These are phyloP conservation scores for Nasturtium officinale DNA, from an alignment of 345 rosid genomes.

Conservation along the genomic window DNA sequence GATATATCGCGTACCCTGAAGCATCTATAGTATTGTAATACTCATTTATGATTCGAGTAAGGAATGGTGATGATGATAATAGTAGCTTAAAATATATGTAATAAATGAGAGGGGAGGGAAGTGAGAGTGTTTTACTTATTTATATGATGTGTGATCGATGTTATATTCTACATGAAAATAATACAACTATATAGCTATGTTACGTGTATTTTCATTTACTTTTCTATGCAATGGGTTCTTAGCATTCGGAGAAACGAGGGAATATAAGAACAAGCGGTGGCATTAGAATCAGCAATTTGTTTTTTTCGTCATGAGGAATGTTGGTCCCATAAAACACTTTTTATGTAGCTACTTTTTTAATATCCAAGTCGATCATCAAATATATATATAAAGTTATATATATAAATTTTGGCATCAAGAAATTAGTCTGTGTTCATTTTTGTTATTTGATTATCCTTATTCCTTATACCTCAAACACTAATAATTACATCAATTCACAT, in stretches of 20 bases:
- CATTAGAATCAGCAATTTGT: neutral
- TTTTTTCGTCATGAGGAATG: too few relatives aligned
- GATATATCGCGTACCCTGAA: constrained; percentile 1
- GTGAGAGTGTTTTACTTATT: constrained; percentile 23
- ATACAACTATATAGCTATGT: constrained; percentile 11
- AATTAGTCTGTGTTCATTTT: too few relatives aligned
- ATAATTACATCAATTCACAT: too few relatives aligned
- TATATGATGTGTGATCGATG: constrained; percentile 18
- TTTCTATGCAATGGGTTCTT: neutral
- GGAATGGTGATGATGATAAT: neutral
- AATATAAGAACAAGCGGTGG: neutral
- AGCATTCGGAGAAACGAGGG: neutral
- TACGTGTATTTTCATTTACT: constrained; percentile 2
- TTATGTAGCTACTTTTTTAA: neutral
- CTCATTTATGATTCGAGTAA: constrained; percentile 20
- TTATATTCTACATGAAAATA: constrained; percentile 17
- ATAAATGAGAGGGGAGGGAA: constrained; percentile 21
- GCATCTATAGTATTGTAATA: constrained; percentile 26
- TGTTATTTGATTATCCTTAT: too few relatives aligned
- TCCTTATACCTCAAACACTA: too few relatives aligned
- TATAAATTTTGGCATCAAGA: too few relatives aligned
- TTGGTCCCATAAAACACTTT: neutral
- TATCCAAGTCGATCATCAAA: neutral
- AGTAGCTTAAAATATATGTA: constrained; percentile 6
- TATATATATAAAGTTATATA: too few relatives aligned